Evolutionary conservation across 2,329 filamentous ascomycete species (phyloP), one percentile per base, ranked within the genome.

Genomic region (Harringtonia aguacate): DNA sequence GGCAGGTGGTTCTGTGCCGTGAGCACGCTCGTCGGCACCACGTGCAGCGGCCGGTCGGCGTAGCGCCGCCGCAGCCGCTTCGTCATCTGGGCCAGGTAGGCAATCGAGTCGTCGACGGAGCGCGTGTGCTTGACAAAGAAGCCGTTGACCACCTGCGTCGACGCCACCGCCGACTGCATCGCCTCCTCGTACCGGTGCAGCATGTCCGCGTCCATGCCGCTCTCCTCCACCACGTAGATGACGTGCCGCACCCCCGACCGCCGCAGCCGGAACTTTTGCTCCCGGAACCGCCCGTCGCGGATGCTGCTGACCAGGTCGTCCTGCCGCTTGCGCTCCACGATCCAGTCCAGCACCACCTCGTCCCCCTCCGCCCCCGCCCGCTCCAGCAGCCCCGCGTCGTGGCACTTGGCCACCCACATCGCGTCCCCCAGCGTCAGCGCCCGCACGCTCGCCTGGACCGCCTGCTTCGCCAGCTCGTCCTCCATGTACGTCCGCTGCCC

Each of bases 261-360:
- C 44, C 75, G 73, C 12, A 90, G 69, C 1, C 86, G 80, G 56
- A 88, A 90, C 57, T 92, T 90, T 57, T 92, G 86, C 58, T 92
- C 86, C 52, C 83, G 81, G 53, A 88, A 90, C 3, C 86, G 78
- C 1, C 84, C 84, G 49, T 90, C 86, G 59, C 84, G 87, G 62
- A 92, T 86, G 49, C 83, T 88, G 41, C 73, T 67, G n/a, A 90
- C 72, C 38, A 92, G 65, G 58, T 92, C 86, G 55, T 90, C 85
- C 0, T 89, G 71, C 9, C 86, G 72, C 58, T 92, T 92, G 48
- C 86, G 73, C 62, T 92, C 86, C 2, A 88, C 74, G 36, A 92
- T 85, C 70, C 81, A 86, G 59, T 90, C 85, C 5, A 92, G 67
- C 38, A 87, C 77, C 13, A 90, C 62, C 58, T 89, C 84, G 46